Percentiles rank a stretch among this genome's conserved stretches.
Evolutionary conservation across 768 basidiomycete species (phyloP).

Genomic region (Amanita exitialis): DNA sequence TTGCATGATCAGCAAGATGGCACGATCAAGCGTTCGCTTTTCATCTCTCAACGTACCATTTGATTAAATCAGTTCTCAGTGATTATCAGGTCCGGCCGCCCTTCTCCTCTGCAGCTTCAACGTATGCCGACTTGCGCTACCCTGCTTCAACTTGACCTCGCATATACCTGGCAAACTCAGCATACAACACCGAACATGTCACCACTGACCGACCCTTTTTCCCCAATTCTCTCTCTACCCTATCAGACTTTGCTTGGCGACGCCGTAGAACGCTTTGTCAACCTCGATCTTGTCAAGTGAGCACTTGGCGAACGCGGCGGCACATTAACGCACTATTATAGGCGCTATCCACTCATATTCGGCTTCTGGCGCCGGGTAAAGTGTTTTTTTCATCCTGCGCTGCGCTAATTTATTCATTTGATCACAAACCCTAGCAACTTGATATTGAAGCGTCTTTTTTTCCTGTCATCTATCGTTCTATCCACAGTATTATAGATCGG

Average conservation of each 20-base stretch:
- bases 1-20: conserved; percentile 36
- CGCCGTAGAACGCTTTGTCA: conserved; percentile 43
- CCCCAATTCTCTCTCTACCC: conserved; percentile 44
- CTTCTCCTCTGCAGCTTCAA: conserved; percentile 1
- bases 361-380: conserved; percentile 55
- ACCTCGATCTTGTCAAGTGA: conserved; percentile 50
- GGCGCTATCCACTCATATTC: conserved; percentile 73
- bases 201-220: conserved; percentile 34
- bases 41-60: background rate
- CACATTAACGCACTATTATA: conserved; percentile 16
- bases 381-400: conserved; percentile 6
- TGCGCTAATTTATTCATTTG: conserved; percentile 1
- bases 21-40: conserved; percentile 27
- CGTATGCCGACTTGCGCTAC: conserved; percentile 6
- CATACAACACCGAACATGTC: background rate
- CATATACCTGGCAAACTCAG: conserved; percentile 16
- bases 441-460: conserved; percentile 42
- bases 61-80: conserved; percentile 3
- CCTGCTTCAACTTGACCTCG: conserved; percentile 14
- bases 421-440: conserved; percentile 35
- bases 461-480: conserved; percentile 36
- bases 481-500: conserved; percentile 40
- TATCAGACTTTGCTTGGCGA: conserved; percentile 41
- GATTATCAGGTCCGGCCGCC: background rate
- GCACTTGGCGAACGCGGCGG: conserved; percentile 8